A percentile compares a stretch with the other conserved stretches of the same genome.
phyloP scores from a whole-genome alignment of 345 rosid genomes.

The Salix viminalis region DNA sequence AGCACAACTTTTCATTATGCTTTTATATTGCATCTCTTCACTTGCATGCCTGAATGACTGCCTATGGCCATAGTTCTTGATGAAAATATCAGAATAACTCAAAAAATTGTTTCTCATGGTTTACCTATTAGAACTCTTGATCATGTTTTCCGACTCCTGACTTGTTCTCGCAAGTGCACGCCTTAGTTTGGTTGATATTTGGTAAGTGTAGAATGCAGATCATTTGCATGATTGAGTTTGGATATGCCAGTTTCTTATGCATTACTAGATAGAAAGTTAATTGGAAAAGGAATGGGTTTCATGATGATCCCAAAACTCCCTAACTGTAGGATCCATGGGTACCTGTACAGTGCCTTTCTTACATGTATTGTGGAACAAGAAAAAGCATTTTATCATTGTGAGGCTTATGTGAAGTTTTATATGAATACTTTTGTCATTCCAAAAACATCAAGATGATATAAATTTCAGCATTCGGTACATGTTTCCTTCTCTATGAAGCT shows the following conservation, averaged over 20 bases:
- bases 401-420: neutral
- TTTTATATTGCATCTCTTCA: neutral
- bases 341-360: too few relatives aligned
- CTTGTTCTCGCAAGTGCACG: neutral
- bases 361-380: neutral
- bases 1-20: neutral
- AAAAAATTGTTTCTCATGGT: neutral
- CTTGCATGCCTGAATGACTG: slow-evolving; percentile 2
- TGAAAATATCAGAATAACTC: neutral
- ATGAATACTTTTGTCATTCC: too few relatives aligned
- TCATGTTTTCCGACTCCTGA: neutral
- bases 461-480: neutral
- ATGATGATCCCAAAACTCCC: neutral
- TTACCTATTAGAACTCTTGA: neutral
- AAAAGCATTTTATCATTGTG: neutral
- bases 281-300: neutral
- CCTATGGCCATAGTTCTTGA: neutral
- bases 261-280: neutral
- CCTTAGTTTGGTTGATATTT: neutral
- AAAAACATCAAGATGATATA: neutral
- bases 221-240: neutral
- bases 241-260: neutral
- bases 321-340: neutral
- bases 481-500: neutral
- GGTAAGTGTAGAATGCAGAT: neutral